Evolutionary conservation across 2,329 filamentous ascomycete genomes (phyloP).

Genomic region (Aspergillus aculeatus): DNA sequence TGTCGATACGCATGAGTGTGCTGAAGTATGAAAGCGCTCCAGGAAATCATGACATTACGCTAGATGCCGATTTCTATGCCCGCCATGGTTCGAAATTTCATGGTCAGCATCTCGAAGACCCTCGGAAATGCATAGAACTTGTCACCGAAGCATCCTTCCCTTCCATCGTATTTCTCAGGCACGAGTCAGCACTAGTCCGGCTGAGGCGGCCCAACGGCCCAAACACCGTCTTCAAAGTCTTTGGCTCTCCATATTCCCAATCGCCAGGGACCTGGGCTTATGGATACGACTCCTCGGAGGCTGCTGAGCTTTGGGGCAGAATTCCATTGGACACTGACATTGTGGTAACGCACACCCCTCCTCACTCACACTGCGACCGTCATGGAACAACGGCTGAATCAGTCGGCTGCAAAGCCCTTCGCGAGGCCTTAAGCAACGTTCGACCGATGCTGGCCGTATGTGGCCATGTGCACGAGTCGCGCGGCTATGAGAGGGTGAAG

Average conservation of each 20-base stretch:
- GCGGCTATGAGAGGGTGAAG: constrained; percentile 53
- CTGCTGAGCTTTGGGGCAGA: constrained; percentile 47
- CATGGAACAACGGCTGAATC: constrained; percentile 21
- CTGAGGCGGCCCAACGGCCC: constrained; percentile 48
- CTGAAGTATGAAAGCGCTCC: not conserved
- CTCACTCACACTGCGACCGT: constrained; percentile 50
- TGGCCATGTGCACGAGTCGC: constrained; percentile 59
- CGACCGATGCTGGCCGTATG: constrained; percentile 55
- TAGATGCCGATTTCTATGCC: constrained; percentile 51
- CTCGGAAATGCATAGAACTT: constrained; percentile 45
- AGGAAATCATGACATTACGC: constrained; percentile 60
- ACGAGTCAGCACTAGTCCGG: constrained; percentile 47
- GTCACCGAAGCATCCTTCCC: constrained; percentile 38
- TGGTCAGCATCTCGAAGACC: constrained; percentile 46
- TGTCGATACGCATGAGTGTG: not conserved
- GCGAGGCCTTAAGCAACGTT: constrained; percentile 45
- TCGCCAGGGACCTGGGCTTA: constrained; percentile 54
- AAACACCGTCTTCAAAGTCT: constrained; percentile 53
- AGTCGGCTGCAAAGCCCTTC: constrained; percentile 53
- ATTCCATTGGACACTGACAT: constrained; percentile 55
- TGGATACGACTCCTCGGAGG: constrained; percentile 49
- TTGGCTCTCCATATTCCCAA: constrained; percentile 58
- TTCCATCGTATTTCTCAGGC: constrained; percentile 53
- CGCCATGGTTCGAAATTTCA: constrained; percentile 45
- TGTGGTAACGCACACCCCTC: constrained; percentile 58